Evolutionary conservation across 2,329 filamentous ascomycete genomes (phyloP), one percentile per base, ranked within the genome.

Genomic region (Sphaerulina populicola): DNA sequence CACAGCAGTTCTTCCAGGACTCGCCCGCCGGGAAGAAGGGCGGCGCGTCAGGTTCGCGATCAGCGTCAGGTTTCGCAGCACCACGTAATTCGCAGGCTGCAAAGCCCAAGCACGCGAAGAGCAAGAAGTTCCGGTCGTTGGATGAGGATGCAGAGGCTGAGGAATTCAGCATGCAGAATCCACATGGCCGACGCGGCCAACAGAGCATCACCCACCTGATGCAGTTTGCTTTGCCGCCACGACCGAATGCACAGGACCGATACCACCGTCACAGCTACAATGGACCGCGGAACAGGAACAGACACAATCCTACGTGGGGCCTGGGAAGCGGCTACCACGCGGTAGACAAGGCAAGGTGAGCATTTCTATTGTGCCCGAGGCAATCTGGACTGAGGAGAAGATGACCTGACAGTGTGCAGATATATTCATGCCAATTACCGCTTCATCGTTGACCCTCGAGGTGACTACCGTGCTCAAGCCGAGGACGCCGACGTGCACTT

Each of bases 171-270:
- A 67, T 67, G 64, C 64, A 67, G 61, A 65, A 64, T 60, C 62
- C 62, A 57, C 57, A 65, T 45, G 64, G 81, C 62, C 84, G 93
- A 53, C 88, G 93, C 63, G 93, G 93, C 48, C 91, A 96, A 70
- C 96, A 89, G 48, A 94, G 88, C 64, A 98, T 98, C 66, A 97
- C 93, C 37, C 93, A 98, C 70, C 74, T 98, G 51, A 86, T 98
- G 77, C 91, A 91, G 73, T 94, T 96, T 70, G 82, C 86, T 40
- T 75, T 88, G 15, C 86, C 90, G 18, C 82, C 86, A 38, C 81
- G 87, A 43, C 84, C 85, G 8, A 56, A 58, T 18, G 80, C 83
- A 54, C 77, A 77, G 61, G 78, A 80, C 60, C 74, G 75, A 45
- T 67, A 62, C 41, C 60, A 65, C 46, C 56, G 61, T 73, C 60